Percentiles rank a stretch among this genome's conserved stretches.
Conservation (phyloP, 345 rosid genomes). For the Anastatica hierochuntica region DNA sequence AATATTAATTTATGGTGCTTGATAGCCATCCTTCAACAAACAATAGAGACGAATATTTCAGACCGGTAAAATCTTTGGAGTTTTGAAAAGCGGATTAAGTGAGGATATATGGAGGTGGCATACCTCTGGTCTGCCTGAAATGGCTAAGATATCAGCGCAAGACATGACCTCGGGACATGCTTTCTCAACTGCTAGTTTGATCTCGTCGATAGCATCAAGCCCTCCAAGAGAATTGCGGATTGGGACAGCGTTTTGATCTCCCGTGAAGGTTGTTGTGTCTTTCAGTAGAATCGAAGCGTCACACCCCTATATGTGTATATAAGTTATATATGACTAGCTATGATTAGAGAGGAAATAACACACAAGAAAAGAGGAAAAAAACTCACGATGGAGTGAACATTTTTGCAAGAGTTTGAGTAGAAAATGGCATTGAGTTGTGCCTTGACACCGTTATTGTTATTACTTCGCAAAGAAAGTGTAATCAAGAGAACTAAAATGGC, state of each 20-base stretch:
- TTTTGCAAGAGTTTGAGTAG: constrained; percentile 63
- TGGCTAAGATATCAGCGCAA: constrained; percentile 71
- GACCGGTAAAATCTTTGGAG: background rate
- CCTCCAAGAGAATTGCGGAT: constrained; percentile 67
- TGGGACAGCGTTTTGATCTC: constrained; percentile 67
- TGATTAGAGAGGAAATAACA: background rate
- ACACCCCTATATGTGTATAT: constrained; percentile 44
- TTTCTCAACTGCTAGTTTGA: constrained; percentile 63
- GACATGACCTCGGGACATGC: constrained; percentile 78
- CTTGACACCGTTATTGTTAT: constrained; percentile 20
- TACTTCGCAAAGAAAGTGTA: constrained; percentile 16
- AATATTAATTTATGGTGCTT: no score
- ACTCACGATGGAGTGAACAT: no score
- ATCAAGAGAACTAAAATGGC: constrained; percentile 29
- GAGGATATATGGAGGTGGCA: constrained; percentile 15
- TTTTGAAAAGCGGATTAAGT: background rate
- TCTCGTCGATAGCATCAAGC: constrained; percentile 54
- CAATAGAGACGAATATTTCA: background rate
- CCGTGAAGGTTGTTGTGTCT: constrained; percentile 64
- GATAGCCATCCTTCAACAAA: no score
- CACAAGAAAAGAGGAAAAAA: constrained; percentile 24
- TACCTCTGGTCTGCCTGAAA: constrained; percentile 76
- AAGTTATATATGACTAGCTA: background rate
- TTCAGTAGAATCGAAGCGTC: constrained; percentile 79
- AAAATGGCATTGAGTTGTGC: constrained; percentile 67